Percentiles rank a stretch among this genome's conserved stretches.
Conservation (phyloP, 768 basidiomycete genomes). For the Tremella yokohamensis region DNA sequence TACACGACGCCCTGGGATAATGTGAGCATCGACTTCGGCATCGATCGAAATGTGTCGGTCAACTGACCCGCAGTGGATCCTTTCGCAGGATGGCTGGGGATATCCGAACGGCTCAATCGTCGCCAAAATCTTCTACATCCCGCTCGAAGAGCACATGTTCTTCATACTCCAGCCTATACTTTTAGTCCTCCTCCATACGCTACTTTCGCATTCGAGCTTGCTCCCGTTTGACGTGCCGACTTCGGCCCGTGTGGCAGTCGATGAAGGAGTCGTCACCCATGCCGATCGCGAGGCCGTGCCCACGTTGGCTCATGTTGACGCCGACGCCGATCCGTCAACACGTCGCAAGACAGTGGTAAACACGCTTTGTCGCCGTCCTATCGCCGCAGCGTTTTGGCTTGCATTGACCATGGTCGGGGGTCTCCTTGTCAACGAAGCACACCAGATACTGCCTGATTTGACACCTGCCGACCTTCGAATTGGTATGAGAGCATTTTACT, state of each 20-base stretch:
- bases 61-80: constrained; percentile 26
- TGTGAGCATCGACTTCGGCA: constrained; percentile 25
- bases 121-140: constrained; percentile 34
- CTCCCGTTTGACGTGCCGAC: constrained; percentile 31
- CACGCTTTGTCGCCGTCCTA: constrained; percentile 33
- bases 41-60: constrained; percentile 1
- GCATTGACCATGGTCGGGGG: constrained; percentile 14
- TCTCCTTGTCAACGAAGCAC: constrained; percentile 26
- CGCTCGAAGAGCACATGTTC: constrained; percentile 50
- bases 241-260: background rate
- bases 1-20: constrained; percentile 51
- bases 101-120: constrained; percentile 45
- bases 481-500: constrained; percentile 39
- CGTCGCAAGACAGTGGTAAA: constrained; percentile 15
- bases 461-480: constrained; percentile 11
- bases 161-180: constrained; percentile 48
- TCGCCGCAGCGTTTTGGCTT: constrained; percentile 27
- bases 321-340: background rate
- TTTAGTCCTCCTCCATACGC: constrained; percentile 38
- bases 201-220: constrained; percentile 26
- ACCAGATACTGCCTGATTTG: constrained; percentile 6
- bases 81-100: constrained; percentile 36
- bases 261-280: background rate
- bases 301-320: background rate
- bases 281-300: background rate